Evolutionary conservation across 306 rosid genomes (phyloP).

Genomic region (Glycyrrhiza uralensis): DNA sequence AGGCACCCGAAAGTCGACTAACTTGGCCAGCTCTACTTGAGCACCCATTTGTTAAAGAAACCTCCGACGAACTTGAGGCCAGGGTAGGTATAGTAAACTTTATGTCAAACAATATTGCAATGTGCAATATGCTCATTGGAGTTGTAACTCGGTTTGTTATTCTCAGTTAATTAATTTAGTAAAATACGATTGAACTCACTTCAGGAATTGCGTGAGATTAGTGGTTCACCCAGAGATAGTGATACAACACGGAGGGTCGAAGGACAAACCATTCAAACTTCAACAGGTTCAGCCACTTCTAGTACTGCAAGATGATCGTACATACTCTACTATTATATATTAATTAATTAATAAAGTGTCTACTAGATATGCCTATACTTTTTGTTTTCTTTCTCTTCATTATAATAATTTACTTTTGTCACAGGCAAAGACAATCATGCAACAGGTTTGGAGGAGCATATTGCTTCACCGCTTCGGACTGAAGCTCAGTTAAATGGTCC

Average conservation of each 20-base stretch:
- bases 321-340: not conserved
- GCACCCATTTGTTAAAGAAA: conserved; percentile 90
- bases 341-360: not conserved
- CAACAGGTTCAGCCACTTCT: conserved; percentile 40
- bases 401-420: not conserved
- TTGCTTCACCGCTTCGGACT: conserved; percentile 40
- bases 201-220: conserved; percentile 55
- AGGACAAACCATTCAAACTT: conserved; percentile 42
- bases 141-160: not conserved
- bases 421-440: conserved; percentile 34
- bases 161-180: conserved; percentile 7
- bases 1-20: conserved; percentile 93
- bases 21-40: conserved; percentile 97
- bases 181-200: conserved; percentile 6
- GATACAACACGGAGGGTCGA: conserved; percentile 54
- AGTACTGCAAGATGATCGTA: conserved; percentile 27
- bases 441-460: conserved; percentile 39
- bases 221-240: conserved; percentile 41
- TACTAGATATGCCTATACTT: not conserved
- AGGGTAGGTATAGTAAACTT: conserved; percentile 51
- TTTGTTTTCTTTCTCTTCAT: not conserved
- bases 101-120: not conserved
- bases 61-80: conserved; percentile 47
- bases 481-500: conserved; percentile 53
- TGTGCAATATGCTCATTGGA: conserved; percentile 19